phyloP scores from a whole-genome alignment of 768 basidiomycete genomes.

The Mycena vulgaris region DNA sequence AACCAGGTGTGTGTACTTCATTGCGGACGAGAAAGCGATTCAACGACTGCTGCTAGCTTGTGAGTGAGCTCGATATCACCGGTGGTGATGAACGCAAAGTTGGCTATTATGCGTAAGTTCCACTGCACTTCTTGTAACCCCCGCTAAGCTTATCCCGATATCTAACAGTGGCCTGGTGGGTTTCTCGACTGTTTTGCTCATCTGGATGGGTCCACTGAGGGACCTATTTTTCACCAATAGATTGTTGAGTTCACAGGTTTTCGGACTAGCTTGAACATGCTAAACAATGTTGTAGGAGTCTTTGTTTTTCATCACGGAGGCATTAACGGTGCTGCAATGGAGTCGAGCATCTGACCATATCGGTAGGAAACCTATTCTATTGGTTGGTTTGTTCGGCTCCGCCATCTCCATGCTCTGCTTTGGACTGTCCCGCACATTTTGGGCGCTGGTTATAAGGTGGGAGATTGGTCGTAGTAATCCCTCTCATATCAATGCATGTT shows the following conservation, averaged over 20 bases:
- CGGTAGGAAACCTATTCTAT: constrained; percentile 73
- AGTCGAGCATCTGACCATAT: constrained; percentile 72
- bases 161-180: constrained; percentile 25
- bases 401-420: constrained; percentile 70
- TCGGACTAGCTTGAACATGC: background rate
- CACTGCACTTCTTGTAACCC: background rate
- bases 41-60: constrained; percentile 56
- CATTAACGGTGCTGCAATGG: constrained; percentile 74
- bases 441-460: constrained; percentile 69
- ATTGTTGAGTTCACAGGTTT: constrained; percentile 53
- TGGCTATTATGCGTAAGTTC: constrained; percentile 77
- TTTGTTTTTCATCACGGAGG: constrained; percentile 72
- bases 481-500: background rate
- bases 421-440: constrained; percentile 73
- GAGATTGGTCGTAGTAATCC: background rate
- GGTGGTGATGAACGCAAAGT: constrained; percentile 77
- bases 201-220: no score
- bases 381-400: constrained; percentile 68
- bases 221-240: background rate
- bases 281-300: constrained; percentile 62
- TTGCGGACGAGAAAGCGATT: background rate
- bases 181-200: background rate
- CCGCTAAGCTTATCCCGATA: background rate
- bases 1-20: constrained; percentile 62
- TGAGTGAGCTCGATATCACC: constrained; percentile 74